Evolutionary conservation across 148 eudicot species (phyloP), one percentile per base, ranked within the genome.

Genomic region (Selenicereus undatus): DNA sequence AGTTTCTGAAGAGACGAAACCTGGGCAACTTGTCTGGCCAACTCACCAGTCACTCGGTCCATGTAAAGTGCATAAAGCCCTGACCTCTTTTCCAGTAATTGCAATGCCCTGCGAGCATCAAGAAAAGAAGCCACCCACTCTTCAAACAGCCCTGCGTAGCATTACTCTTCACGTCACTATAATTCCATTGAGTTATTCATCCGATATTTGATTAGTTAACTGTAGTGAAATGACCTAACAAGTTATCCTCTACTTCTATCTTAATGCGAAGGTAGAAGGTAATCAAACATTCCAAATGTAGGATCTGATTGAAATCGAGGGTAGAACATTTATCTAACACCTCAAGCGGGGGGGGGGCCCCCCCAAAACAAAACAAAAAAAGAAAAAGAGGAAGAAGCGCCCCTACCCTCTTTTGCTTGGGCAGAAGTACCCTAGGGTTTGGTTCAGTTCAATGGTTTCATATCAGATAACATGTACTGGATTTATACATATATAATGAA

Each of bases 51-150:
- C 48, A 95, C 92, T 50, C 97, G 91, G 81, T 95, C 99, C 91
- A 93, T 89, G 91, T 95, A 93, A 21, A 91, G 54, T 10, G 91
- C 85, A 76, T 95, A 95, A 71, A 95, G 90, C 36, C 91, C 91
- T 68, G 90, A 89, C 85, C 95, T 87, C 84, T 78, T 84, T 79
- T 95, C 97, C 84, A 93, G 56, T 45, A 86, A 83, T 58, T 91
- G 91, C 85, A 93, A 84, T 54, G 89, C 86, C 81, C 89, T 91
- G 69, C 88, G 88, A 72, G 91, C 91, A 72, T 88, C 90, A 66
- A 84, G 89, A 88, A 91, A 58, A 51, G 96, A 93, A 72, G 82
- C 51, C 66, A 87, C 85, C 94, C 97, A 93, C 68, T 90, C 93
- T 90, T 93, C 94, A 68, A 88, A 90, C 81, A 93, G 88, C 83